Evolutionary conservation across 2,329 filamentous ascomycete genomes (phyloP), one percentile per base, ranked within the genome.

Genomic region (Bisporella sp.): DNA sequence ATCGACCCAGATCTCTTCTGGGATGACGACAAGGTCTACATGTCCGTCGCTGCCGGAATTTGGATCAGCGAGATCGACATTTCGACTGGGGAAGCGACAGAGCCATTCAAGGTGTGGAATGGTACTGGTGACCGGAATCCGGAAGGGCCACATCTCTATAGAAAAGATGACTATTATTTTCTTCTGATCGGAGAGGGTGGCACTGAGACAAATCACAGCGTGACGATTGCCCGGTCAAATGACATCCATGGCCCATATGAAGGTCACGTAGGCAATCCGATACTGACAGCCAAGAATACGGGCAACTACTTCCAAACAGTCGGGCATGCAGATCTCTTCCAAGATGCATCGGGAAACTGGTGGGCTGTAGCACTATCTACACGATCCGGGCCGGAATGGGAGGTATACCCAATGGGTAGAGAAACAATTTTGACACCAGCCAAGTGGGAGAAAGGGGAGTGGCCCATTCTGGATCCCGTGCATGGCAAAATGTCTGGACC

Each of bases 201-300:
- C 3, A 80, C 77, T 0, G 71, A 71, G 1, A 56, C 70, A 1
- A 63, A 69, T 5, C 75, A 78, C 55, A 74, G 40, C 29, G 44
- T 46, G 11, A 41, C 50, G 12, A 39, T 85, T 2, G 67, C 81
- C 52, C 70, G 77, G 48, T 69, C 73, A 5, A 61, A 69, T 49
- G 58, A 73, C 61, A 62, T 80, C 51, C 78, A 77, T 69, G 82
- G 82, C 0, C 81, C 81, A 0, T 86, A 83, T 64, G 77, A 82
- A 58, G 64, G 65, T 2, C 66, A 68, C 47, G 63, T 66, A 0
- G 53, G 61, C 12, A 74, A 74, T 42, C 66, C 70, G 4, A 63
- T 74, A n/a, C 57, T 73, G 7, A 68, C 71, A 0, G 68, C 68
- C 12, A 62, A 60, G 39, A 64, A 67, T n/a, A 66, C 69, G 0